Conservation (phyloP, 1,284 basidiomycete genomes). For the Polyporus tsugae region DNA sequence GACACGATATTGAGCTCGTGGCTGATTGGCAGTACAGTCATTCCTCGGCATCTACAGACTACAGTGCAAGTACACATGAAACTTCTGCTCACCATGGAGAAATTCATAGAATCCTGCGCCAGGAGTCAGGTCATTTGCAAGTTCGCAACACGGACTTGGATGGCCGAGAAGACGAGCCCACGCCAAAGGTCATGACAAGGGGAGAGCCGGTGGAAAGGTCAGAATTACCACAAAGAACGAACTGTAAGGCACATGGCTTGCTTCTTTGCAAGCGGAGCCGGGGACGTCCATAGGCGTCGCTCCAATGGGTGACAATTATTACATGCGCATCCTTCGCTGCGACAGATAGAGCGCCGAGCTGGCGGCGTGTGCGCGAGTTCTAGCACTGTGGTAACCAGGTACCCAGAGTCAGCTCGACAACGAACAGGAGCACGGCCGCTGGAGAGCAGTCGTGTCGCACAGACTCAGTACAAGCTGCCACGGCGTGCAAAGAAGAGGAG, state of each 20-base stretch:
- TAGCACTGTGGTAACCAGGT: not conserved
- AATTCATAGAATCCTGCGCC: not conserved
- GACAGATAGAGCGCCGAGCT: not conserved
- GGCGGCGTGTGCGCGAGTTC: not conserved
- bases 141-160: conserved; percentile 21
- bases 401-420: not conserved
- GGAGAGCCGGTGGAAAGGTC: not conserved
- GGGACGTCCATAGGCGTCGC: not conserved
- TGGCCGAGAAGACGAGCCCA: conserved; percentile 7
- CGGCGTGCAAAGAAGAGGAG: not conserved
- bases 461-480: too few species aligned
- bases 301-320: not conserved
- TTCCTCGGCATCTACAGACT: not conserved
- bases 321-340: not conserved
- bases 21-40: not conserved
- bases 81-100: conserved; percentile 1
- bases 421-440: not conserved
- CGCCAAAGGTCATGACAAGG: not conserved
- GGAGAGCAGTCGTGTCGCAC: too few species aligned
- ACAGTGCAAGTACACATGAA: not conserved
- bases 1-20: conserved; percentile 1
- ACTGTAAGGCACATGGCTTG: not conserved
- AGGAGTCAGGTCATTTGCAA: not conserved
- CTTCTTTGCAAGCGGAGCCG: not conserved
- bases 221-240: not conserved